These are phyloP conservation scores for Blastobotrys buckinghamii DNA, from an alignment of 1,139 yeast genomes.

Conservation along the genomic window DNA sequence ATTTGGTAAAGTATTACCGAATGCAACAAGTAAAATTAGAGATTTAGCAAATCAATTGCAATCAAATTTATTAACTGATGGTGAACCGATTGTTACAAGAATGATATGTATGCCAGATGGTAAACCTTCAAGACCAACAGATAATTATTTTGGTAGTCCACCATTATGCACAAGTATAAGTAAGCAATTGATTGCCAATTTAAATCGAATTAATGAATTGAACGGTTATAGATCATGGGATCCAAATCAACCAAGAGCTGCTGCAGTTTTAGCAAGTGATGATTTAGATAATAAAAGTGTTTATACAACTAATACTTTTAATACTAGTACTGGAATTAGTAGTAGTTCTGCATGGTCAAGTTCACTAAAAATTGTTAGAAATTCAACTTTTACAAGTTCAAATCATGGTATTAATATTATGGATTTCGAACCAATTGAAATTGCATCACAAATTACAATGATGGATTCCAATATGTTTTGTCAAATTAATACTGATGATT, in stretches of 20 bases:
- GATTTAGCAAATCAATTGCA: slow-evolving; percentile 24
- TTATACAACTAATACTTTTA: slow-evolving; percentile 8
- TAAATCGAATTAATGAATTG: slow-evolving; percentile 16
- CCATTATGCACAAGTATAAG: slow-evolving; percentile 13
- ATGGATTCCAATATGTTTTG: slow-evolving; percentile 72
- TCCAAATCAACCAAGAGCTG: slow-evolving; percentile 8
- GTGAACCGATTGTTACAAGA: slow-evolving; percentile 26
- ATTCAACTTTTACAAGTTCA: slow-evolving; percentile 9
- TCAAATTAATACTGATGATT: slow-evolving; percentile 62
- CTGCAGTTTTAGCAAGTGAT: neutral
- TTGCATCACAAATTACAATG: slow-evolving; percentile 79
- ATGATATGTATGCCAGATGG: slow-evolving; percentile 20
- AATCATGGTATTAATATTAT: slow-evolving; percentile 33
- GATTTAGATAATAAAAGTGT: slow-evolving; percentile 7
- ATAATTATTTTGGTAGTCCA: slow-evolving; percentile 6
- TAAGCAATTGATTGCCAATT: slow-evolving; percentile 16
- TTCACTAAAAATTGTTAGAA: slow-evolving; percentile 18
- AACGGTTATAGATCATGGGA: slow-evolving; percentile 17
- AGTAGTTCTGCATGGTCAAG: slow-evolving; percentile 17
- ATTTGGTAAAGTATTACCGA: slow-evolving; percentile 19
- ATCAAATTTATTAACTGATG: slow-evolving; percentile 19
- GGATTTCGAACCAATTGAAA: slow-evolving; percentile 71
- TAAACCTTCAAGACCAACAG: slow-evolving; percentile 9
- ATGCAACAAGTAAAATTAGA: slow-evolving; percentile 25
- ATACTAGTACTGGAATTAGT: neutral